Percentiles rank a stretch among this genome's conserved stretches.
phyloP scores from a whole-genome alignment of 2,329 filamentous ascomycete species.

The Alternaria dauci region DNA sequence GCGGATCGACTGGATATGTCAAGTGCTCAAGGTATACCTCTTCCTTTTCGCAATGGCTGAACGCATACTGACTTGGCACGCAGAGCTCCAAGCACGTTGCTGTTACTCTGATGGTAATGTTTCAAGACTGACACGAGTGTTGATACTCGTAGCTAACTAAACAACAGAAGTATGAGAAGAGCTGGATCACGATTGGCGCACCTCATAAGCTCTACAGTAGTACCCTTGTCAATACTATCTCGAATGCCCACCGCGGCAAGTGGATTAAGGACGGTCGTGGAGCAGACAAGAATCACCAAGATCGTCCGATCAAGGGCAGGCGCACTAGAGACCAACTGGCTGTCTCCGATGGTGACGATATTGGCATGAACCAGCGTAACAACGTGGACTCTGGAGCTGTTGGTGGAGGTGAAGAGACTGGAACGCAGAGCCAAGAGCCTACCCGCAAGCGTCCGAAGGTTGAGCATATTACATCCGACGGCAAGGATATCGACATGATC shows the following conservation, averaged over 20 bases:
- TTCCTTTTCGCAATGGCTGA: neutral
- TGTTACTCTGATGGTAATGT: conserved; percentile 22
- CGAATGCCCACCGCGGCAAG: conserved; percentile 15
- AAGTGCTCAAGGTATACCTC: conserved; percentile 13
- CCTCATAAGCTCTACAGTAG: conserved; percentile 23
- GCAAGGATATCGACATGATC: neutral
- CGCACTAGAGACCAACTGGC: neutral
- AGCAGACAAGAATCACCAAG: conserved; percentile 10
- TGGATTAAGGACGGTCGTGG: conserved; percentile 20
- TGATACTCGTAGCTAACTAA: conserved; percentile 2
- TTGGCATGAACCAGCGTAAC: neutral
- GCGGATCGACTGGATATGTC: conserved; percentile 22
- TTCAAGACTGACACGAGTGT: neutral
- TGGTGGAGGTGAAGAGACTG: neutral
- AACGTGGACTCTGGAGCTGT: neutral
- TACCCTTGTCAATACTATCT: conserved; percentile 16
- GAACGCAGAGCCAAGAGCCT: neutral
- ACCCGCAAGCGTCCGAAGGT: conserved; percentile 3
- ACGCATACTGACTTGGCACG: neutral
- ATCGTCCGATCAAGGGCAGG: neutral
- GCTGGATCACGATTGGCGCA: conserved; percentile 18
- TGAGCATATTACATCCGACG: neutral
- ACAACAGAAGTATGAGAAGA: conserved; percentile 22
- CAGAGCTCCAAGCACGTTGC: conserved; percentile 16
- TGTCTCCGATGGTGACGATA: neutral